Percentiles rank a stretch among this genome's conserved stretches.
These are phyloP conservation scores for Domatiomyces globalis DNA, from an alignment of 2,329 filamentous ascomycete genomes.

Conservation along the genomic window DNA sequence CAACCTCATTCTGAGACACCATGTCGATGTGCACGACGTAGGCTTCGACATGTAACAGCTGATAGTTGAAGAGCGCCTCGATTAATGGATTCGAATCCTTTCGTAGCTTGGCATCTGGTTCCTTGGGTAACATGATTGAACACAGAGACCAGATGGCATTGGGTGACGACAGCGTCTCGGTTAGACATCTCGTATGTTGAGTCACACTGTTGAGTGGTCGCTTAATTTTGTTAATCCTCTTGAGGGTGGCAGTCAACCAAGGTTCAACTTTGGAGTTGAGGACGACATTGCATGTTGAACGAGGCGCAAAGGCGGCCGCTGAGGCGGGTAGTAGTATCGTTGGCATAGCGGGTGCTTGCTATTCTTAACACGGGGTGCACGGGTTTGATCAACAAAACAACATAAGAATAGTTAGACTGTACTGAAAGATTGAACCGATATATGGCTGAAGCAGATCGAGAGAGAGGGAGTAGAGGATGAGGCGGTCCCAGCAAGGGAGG, in stretches of 20 bases:
- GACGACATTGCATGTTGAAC: conserved; percentile 88
- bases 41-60: conserved; percentile 83
- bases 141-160: conserved; percentile 92
- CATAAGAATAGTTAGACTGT: conserved; percentile 11
- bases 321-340: conserved; percentile 87
- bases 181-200: conserved; percentile 89
- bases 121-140: conserved; percentile 83
- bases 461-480: conserved; percentile 17
- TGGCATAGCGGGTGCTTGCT: conserved; percentile 50
- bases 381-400: conserved; percentile 1
- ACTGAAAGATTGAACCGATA: conserved; percentile 29
- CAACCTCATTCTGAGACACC: conserved; percentile 93
- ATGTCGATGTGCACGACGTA: conserved; percentile 99
- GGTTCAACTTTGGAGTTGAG: conserved; percentile 83
- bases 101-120: conserved; percentile 68
- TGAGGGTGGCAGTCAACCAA: conserved; percentile 85
- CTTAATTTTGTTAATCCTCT: conserved; percentile 93
- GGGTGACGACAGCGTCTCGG: conserved; percentile 76
- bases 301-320: conserved; percentile 87
- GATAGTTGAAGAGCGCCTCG: conserved; percentile 83
- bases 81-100: conserved; percentile 69
- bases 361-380: neutral
- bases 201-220: conserved; percentile 91
- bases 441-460: conserved; percentile 4
- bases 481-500: conserved; percentile 44